Conservation (phyloP, 2,329 filamentous ascomycete species). For the Raffaelea albimanens region DNA sequence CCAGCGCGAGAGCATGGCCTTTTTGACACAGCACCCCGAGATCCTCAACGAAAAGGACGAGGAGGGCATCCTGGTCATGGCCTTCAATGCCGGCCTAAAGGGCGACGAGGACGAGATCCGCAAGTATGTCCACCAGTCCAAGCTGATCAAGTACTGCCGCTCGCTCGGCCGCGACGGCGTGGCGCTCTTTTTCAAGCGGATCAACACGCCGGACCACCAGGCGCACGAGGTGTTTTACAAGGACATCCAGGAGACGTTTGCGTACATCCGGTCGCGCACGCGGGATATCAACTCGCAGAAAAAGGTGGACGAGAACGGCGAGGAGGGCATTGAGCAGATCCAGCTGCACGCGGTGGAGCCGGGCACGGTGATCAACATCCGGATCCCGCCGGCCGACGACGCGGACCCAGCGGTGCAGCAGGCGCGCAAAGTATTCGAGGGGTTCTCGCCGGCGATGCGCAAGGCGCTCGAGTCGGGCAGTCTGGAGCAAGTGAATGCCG, state of each 20-base stretch:
- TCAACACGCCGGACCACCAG: constrained; percentile 81
- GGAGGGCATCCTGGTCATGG: constrained; percentile 81
- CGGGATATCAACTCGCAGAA: constrained; percentile 56
- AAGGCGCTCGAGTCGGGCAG: constrained; percentile 77
- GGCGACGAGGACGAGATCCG: constrained; percentile 65
- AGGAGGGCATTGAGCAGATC: constrained; percentile 77
- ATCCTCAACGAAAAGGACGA: constrained; percentile 76
- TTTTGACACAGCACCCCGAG: constrained; percentile 67
- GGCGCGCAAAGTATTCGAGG: constrained; percentile 69
- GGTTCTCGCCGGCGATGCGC: constrained; percentile 72
- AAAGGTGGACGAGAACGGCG: constrained; percentile 27
- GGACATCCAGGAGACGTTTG: constrained; percentile 84
- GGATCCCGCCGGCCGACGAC: constrained; percentile 60
- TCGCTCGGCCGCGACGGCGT: constrained; percentile 83
- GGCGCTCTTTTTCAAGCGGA: constrained; percentile 88
- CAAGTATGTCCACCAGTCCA: constrained; percentile 86
- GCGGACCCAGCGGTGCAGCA: constrained; percentile 54
- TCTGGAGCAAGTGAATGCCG: constrained; percentile 79
- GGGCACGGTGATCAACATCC: constrained; percentile 83
- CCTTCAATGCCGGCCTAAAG: constrained; percentile 65
- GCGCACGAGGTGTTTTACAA: constrained; percentile 86
- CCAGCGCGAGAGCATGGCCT: constrained; percentile 64
- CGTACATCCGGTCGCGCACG: constrained; percentile 67
- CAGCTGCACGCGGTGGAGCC: constrained; percentile 95
- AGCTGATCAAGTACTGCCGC: constrained; percentile 90